A percentile compares a stretch with the other conserved stretches of the same genome.
phyloP scores from a whole-genome alignment of 2,329 filamentous ascomycete genomes.

The Fusarium graminum region DNA sequence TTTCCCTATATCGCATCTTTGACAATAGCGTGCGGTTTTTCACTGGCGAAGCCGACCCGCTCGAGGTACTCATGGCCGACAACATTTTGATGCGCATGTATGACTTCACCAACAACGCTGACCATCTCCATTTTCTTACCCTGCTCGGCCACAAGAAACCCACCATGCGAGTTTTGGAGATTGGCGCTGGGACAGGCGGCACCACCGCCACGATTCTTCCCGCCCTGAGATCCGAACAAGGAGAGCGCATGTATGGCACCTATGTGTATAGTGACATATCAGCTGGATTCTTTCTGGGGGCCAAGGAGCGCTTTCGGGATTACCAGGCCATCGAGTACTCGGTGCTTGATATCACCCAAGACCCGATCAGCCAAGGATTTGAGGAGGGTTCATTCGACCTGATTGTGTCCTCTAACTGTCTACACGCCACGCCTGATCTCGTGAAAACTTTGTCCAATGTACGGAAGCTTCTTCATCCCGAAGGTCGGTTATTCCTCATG shows the following conservation, averaged over 20 bases:
- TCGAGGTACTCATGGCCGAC: constrained; percentile 14
- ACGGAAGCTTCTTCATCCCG: constrained; percentile 23
- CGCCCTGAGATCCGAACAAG: constrained; percentile 10
- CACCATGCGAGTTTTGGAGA: constrained; percentile 17
- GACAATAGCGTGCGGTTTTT: constrained; percentile 15
- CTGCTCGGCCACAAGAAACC: constrained; percentile 16
- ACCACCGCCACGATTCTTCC: constrained; percentile 11
- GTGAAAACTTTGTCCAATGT: constrained; percentile 16
- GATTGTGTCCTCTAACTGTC: constrained; percentile 20
- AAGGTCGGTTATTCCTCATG: constrained; percentile 19
- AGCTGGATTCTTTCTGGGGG: constrained; percentile 18
- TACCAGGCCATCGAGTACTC: constrained; percentile 16
- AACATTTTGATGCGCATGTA: constrained; percentile 21
- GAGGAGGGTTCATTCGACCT: constrained; percentile 25
- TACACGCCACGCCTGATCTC: constrained; percentile 23
- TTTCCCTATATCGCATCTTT: constrained; percentile 20
- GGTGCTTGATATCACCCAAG: constrained; percentile 14
- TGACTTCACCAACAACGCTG: constrained; percentile 17
- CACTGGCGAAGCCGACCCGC: constrained; percentile 15
- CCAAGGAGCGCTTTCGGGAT: constrained; percentile 13
- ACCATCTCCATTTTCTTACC: constrained; percentile 14
- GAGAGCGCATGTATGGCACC: constrained; percentile 14
- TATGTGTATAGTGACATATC: constrained; percentile 19
- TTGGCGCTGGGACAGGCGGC: constrained; percentile 10
- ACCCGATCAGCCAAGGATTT: constrained; percentile 19